phyloP scores from a whole-genome alignment of 2,329 filamentous ascomycete genomes.

The Alternaria sp. region DNA sequence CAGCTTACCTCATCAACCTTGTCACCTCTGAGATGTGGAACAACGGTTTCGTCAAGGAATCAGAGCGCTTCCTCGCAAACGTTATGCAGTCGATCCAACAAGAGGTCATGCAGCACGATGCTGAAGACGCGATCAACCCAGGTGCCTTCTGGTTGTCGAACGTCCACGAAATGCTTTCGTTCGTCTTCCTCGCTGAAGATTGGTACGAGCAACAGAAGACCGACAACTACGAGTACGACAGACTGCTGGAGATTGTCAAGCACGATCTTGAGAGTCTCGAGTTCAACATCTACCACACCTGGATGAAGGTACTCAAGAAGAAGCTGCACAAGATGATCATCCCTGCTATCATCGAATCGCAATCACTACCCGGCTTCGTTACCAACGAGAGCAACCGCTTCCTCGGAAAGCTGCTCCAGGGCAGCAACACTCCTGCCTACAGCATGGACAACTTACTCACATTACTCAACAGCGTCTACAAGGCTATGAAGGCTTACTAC shows the following conservation, averaged over 20 bases:
- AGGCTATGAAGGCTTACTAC: slow-evolving; percentile 98
- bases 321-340: slow-evolving; percentile 99
- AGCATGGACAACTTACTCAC: slow-evolving; percentile 99
- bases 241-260: slow-evolving; percentile 97
- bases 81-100: slow-evolving; percentile 99
- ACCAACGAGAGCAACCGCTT: slow-evolving; percentile 99
- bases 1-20: slow-evolving; percentile 97
- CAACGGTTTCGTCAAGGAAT: slow-evolving; percentile 99
- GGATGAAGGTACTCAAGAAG: slow-evolving; percentile 99
- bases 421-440: slow-evolving; percentile 90
- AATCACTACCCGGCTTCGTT: slow-evolving; percentile 96
- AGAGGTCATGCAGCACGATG: slow-evolving; percentile 98
- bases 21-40: slow-evolving; percentile 99
- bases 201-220: slow-evolving; percentile 99
- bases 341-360: slow-evolving; percentile 97
- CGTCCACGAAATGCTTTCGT: slow-evolving; percentile 99
- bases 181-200: slow-evolving; percentile 97
- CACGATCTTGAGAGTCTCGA: slow-evolving; percentile 97
- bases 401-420: slow-evolving; percentile 92
- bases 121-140: slow-evolving; percentile 94
- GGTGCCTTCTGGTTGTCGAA: slow-evolving; percentile 99
- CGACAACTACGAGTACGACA: slow-evolving; percentile 98
- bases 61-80: slow-evolving; percentile 96
- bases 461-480: slow-evolving; percentile 94
- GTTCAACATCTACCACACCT: slow-evolving; percentile 99